Evolutionary conservation across 2,329 filamentous ascomycete genomes (phyloP).

Genomic region (Penicillium nordicum): DNA sequence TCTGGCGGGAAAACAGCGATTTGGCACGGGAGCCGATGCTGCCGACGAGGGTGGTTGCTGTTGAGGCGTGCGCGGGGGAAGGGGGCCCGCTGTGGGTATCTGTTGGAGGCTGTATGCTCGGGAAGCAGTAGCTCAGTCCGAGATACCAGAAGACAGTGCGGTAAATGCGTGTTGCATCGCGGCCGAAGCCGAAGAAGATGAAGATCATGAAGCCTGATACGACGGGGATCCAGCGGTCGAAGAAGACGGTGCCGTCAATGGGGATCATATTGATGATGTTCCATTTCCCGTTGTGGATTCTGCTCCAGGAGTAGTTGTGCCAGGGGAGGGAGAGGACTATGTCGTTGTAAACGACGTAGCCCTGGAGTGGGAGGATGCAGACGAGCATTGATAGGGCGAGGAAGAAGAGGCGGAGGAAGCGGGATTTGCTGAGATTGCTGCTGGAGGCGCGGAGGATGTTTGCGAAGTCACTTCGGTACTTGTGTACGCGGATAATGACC

Average conservation of each 20-base stretch:
- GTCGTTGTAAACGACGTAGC: slow-evolving; percentile 51
- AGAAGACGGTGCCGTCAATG: slow-evolving; percentile 44
- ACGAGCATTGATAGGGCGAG: slow-evolving; percentile 55
- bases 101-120: slow-evolving; percentile 21
- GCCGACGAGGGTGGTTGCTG: slow-evolving; percentile 18
- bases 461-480: slow-evolving; percentile 58
- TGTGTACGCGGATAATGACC: slow-evolving; percentile 58
- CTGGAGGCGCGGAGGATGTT: slow-evolving; percentile 51
- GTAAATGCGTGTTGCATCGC: slow-evolving; percentile 58
- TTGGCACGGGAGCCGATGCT: slow-evolving; percentile 29
- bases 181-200: slow-evolving; percentile 62
- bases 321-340: slow-evolving; percentile 32
- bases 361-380: slow-evolving; percentile 52
- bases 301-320: slow-evolving; percentile 52
- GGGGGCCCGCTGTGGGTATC: slow-evolving; percentile 9
- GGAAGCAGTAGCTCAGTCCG: slow-evolving; percentile 39
- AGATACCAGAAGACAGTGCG: slow-evolving; percentile 42
- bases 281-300: slow-evolving; percentile 52
- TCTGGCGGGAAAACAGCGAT: slow-evolving; percentile 24
- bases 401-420: slow-evolving; percentile 56
- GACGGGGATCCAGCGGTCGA: slow-evolving; percentile 59
- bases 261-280: slow-evolving; percentile 48
- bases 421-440: slow-evolving; percentile 54
- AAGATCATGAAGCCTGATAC: slow-evolving; percentile 56
- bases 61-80: background rate